phyloP scores from a whole-genome alignment of 1,139 yeast species.

The Hemisphaericaspora xylofermentans region DNA sequence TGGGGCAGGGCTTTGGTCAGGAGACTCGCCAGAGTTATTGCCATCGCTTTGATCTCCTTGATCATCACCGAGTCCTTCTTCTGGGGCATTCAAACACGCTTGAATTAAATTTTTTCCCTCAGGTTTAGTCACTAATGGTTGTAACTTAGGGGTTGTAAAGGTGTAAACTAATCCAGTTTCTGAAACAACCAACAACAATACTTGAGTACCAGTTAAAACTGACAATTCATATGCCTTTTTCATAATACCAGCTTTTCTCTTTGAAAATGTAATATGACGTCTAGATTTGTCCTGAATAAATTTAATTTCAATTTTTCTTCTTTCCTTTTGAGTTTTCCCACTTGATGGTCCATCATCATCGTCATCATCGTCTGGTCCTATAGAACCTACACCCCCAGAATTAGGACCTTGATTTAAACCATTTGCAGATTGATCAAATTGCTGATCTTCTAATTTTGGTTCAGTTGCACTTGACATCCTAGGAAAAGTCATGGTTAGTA shows the following conservation, averaged over 20 bases:
- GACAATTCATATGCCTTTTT: constrained; percentile 95
- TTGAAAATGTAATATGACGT: constrained; percentile 95
- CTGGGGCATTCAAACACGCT: constrained; percentile 95
- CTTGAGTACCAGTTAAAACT: constrained; percentile 96
- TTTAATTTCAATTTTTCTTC: constrained; percentile 95
- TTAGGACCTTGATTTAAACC: constrained; percentile 16
- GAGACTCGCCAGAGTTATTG: constrained; percentile 37
- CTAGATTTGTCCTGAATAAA: constrained; percentile 96
- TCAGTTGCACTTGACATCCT: constrained; percentile 8
- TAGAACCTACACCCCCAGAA: constrained; percentile 24
- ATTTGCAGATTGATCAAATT: constrained; percentile 20
- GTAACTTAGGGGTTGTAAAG: constrained; percentile 97
- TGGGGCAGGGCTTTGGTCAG: constrained; percentile 38
- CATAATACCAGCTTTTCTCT: constrained; percentile 98
- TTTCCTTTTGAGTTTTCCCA: constrained; percentile 65
- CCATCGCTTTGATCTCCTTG: constrained; percentile 62
- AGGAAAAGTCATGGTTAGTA: constrained; percentile 1
- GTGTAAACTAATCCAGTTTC: constrained; percentile 98
- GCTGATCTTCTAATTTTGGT: constrained; percentile 42
- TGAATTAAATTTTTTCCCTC: constrained; percentile 97
- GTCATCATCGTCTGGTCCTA: constrained; percentile 53
- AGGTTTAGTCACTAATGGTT: constrained; percentile 93
- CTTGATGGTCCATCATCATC: constrained; percentile 67
- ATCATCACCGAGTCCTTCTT: constrained; percentile 60
- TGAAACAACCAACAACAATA: constrained; percentile 85